phyloP scores from a whole-genome alignment of 2,329 filamentous ascomycete species.

The Colletotrichum ledebouriae region DNA sequence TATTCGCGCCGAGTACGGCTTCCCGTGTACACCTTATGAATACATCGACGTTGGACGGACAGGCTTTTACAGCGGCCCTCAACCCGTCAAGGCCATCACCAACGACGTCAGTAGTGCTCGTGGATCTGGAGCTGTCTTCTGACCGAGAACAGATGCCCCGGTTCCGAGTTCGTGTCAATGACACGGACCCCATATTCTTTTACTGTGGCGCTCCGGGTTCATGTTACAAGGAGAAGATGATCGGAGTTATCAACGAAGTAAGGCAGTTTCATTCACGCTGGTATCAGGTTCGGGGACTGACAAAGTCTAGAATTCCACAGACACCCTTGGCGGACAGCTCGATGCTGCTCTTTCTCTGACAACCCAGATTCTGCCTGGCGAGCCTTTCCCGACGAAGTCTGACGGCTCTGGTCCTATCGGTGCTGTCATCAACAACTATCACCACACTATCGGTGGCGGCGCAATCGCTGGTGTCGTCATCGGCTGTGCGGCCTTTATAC shows the following conservation, averaged over 20 bases:
- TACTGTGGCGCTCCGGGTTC: constrained; percentile 78
- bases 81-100: constrained; percentile 60
- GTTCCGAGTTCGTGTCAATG: constrained; percentile 64
- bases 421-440: constrained; percentile 32
- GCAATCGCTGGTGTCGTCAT: constrained; percentile 73
- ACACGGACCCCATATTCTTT: constrained; percentile 75
- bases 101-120: constrained; percentile 56
- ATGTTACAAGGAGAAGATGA: constrained; percentile 76
- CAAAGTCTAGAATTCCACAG: constrained; percentile 56
- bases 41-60: constrained; percentile 60
- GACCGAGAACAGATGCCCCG: constrained; percentile 59
- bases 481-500: constrained; percentile 60
- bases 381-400: constrained; percentile 66
- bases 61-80: constrained; percentile 68
- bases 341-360: constrained; percentile 61
- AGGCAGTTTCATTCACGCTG: constrained; percentile 37
- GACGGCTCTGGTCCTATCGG: constrained; percentile 37
- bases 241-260: constrained; percentile 81
- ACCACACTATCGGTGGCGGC: constrained; percentile 52
- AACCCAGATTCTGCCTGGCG: constrained; percentile 68
- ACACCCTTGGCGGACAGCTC: constrained; percentile 63
- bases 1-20: constrained; percentile 68
- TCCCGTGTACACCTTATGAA: constrained; percentile 75
- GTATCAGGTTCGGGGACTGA: constrained; percentile 34
- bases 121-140: constrained; percentile 36